phyloP scores from a whole-genome alignment of 2,329 filamentous ascomycete species.

The Verticillium dahliae region DNA sequence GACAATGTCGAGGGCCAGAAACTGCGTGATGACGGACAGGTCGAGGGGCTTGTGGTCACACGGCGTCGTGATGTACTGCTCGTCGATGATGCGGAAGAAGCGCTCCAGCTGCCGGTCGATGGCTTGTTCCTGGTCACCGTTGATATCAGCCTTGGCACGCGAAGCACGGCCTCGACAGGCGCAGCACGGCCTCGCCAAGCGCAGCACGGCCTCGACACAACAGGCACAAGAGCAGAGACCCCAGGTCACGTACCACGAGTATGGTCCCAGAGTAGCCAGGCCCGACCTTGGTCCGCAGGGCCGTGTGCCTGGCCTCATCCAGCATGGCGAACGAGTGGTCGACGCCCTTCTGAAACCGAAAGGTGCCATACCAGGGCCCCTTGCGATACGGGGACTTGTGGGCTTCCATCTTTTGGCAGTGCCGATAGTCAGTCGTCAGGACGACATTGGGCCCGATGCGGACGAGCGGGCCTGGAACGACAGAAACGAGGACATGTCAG shows the following conservation, averaged over 20 bases:
- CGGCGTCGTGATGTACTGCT: slow-evolving; percentile 36
- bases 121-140: slow-evolving; percentile 25
- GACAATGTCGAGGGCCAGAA: slow-evolving; percentile 48
- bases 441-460: slow-evolving; percentile 36
- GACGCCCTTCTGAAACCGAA: slow-evolving; percentile 26
- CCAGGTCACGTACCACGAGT: background rate
- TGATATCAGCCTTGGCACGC: background rate
- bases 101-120: slow-evolving; percentile 29
- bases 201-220: too few species aligned
- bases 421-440: slow-evolving; percentile 29
- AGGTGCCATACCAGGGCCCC: slow-evolving; percentile 27
- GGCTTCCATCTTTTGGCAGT: slow-evolving; percentile 22
- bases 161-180: background rate
- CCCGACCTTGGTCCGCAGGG: slow-evolving; percentile 35
- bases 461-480: slow-evolving; percentile 22
- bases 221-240: too few species aligned
- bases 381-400: slow-evolving; percentile 29
- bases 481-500: slow-evolving; percentile 9
- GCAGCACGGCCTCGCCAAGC: too few species aligned
- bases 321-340: slow-evolving; percentile 28
- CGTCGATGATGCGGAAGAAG: slow-evolving; percentile 37
- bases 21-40: slow-evolving; percentile 41
- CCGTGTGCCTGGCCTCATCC: slow-evolving; percentile 25
- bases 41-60: slow-evolving; percentile 31
- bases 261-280: slow-evolving; percentile 27